Percentiles rank a stretch among this genome's conserved stretches.
Evolutionary conservation across 2,329 filamentous ascomycete genomes (phyloP).

Genomic region (Neurospora crassa): DNA sequence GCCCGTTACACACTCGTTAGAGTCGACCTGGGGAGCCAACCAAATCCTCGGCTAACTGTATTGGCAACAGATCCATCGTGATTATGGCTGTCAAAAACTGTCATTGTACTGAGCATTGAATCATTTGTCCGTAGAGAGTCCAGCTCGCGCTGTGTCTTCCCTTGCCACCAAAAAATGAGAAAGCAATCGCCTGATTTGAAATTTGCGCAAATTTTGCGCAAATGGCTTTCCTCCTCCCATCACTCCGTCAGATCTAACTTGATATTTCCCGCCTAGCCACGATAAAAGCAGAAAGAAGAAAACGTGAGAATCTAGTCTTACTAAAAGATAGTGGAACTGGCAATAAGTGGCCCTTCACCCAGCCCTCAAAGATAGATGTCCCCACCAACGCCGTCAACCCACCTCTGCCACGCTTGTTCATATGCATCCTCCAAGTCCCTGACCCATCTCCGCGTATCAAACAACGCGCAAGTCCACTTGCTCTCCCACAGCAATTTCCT

Average conservation of each 20-base stretch:
- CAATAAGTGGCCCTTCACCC: background rate
- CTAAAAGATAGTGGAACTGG: background rate
- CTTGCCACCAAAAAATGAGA: background rate
- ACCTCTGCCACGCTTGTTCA: slow-evolving; percentile 76
- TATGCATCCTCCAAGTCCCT: slow-evolving; percentile 81
- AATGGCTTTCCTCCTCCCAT: background rate
- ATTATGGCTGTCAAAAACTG: background rate
- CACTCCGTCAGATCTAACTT: background rate
- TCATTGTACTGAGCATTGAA: background rate
- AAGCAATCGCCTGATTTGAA: background rate
- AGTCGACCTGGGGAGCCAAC: too few species aligned
- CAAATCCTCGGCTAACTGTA: too few species aligned
- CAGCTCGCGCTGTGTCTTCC: background rate
- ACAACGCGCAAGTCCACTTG: slow-evolving; percentile 79
- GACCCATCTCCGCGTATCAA: slow-evolving; percentile 89
- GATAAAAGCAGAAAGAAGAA: background rate
- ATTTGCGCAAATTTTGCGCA: background rate
- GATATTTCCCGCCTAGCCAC: background rate
- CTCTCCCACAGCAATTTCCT: slow-evolving; percentile 73
- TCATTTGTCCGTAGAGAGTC: background rate
- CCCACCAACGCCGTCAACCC: slow-evolving; percentile 78
- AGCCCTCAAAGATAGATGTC: slow-evolving; percentile 68
- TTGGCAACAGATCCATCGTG: background rate
- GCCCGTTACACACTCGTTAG: too few species aligned
- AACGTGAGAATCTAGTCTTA: background rate